Conservation (phyloP, 2,329 filamentous ascomycete genomes). For the Alternaria sp. region DNA sequence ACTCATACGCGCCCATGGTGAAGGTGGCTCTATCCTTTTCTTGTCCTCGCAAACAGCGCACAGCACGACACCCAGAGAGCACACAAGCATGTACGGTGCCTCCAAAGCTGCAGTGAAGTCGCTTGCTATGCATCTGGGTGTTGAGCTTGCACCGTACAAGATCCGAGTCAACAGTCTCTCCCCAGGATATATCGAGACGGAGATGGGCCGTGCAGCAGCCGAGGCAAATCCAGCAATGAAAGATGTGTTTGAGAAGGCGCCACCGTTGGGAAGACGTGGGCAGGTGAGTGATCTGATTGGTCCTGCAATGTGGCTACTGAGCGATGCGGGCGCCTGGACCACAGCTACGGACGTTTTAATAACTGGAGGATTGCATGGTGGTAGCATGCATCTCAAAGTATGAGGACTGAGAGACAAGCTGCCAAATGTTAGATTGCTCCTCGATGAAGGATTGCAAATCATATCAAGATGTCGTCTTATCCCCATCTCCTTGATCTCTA, state of each 20-base stretch:
- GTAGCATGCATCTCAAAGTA: background rate
- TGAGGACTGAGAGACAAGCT: background rate
- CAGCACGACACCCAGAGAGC: background rate
- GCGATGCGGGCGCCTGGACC: background rate
- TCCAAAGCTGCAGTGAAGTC: background rate
- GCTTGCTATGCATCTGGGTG: background rate
- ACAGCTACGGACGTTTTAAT: background rate
- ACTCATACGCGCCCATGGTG: background rate
- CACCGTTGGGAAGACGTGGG: background rate
- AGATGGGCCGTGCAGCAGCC: background rate
- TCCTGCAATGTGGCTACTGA: background rate
- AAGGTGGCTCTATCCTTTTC: background rate
- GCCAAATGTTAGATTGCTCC: background rate
- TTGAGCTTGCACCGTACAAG: background rate
- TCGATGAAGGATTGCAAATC: background rate
- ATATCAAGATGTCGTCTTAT: background rate
- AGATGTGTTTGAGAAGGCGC: background rate
- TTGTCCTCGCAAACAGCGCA: background rate
- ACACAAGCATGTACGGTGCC: background rate
- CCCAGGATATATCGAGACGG: background rate
- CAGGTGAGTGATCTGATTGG: background rate
- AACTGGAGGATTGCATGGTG: background rate
- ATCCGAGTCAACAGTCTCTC: background rate
- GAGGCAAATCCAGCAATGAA: background rate
- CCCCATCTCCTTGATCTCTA: background rate